Evolutionary conservation across 805 yeast species (phyloP), one percentile per base, ranked within the genome.

Genomic region (Metschnikowia drakensbergensis): DNA sequence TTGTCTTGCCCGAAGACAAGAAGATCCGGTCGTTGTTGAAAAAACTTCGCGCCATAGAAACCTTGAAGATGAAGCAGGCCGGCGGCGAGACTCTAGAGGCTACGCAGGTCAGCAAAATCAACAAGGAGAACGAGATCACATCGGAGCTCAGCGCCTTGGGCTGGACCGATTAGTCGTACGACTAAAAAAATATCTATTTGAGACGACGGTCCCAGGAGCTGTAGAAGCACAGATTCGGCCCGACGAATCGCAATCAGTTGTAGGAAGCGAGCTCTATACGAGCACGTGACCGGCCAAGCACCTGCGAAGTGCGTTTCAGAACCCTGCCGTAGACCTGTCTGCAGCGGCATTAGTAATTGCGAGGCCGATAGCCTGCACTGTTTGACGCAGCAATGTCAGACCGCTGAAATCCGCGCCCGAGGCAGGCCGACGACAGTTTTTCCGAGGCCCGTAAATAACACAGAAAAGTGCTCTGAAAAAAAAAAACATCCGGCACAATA

Each of bases 1-100:
- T 81, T 25, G 74, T 74, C 33, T 80, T 88, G 8, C 76, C 88
- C 36, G 97, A 92, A 68, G 98, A 92, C 59, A 94, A 91, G 77
- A 90, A 91, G 69, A 84, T 89, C 54, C 81, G 99, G 65, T 83
- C 94, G 30, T 62, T 94, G 65, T 77, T 91, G 68, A 94, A 94
- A 74, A 94, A 94, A 70, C 78, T 92, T 54, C 80, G 98, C 62
- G 97, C 99, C n/a, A 94, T 94, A 58, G 96, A 91, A 67, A 83
- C 82, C 46, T 78, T 94, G 61, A 91, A 91, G 68, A 80, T 80
- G 75, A 88, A 92, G 65, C 90, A 88, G 69, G 86, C 85, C 6
- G 75, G 72, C 48, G 96, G 92, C 43, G 97, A 90, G 54, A 76
- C 82, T 52, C 78, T 94, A 58, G 99, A 94, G 70, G 96, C 85